Evolutionary conservation across 2,329 filamentous ascomycete genomes (phyloP), one percentile per base, ranked within the genome.

Genomic region (Cladophialophora immunda): DNA sequence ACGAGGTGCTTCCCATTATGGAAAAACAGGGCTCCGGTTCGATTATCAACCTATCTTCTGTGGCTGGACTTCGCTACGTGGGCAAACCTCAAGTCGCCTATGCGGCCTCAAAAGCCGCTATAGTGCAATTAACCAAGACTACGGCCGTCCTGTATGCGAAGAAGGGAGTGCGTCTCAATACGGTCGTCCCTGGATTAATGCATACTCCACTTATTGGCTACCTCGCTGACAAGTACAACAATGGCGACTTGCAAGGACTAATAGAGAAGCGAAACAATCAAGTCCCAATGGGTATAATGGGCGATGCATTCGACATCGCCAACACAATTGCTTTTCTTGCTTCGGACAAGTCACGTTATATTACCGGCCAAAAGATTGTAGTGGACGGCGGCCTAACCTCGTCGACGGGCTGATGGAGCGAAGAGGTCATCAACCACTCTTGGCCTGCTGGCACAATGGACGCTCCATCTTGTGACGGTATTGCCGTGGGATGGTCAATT

Each of bases 211-310:
- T 85, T 41, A 82, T 82, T 4, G 76, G 76, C 25, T 76, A 75
- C 4, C 64, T 87, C 69, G 80, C 81, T 0, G 75, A 81, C 29
- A 76, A 83, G 57, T 86, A 80, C 72, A 76, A 75, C 2, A 76
- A 74, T 0, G 83, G 79, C 0, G 80, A 82, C 22, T 80, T 84
- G 58, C 82, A 82, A 34, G 83, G 79, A 57, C 87, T 86, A 67
- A 77, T 81, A 58, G 78, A 78, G 65, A 81, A 82, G 68, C 82
- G 87, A 66, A 81, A 87, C 58, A 76, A 76, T 5, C 86, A 88
- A 71, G 85, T 88, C 0, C 87, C 87, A 0, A 84, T 85, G 79
- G 86, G 85, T 0, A 78, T 76, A 32, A 88, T 89, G 82, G 86
- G 86, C 0, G 83, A 85, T 73, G 84, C 86, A 0, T 86, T 85